Conservation (phyloP, 257 asterid species). For the Scutellaria galericulata region DNA sequence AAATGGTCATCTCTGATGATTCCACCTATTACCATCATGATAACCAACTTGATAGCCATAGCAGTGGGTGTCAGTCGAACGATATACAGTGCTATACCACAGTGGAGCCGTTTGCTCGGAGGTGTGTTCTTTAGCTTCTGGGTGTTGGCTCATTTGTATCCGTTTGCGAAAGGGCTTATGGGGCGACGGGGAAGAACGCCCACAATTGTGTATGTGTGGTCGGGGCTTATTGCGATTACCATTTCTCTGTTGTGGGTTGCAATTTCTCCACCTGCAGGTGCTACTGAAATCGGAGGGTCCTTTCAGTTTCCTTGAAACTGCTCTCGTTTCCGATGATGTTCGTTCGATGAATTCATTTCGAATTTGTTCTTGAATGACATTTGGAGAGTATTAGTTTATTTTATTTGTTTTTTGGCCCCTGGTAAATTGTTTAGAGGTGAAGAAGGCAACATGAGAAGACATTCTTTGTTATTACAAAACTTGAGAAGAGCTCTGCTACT, state of each 20-base stretch:
- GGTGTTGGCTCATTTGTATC: slow-evolving; percentile 85
- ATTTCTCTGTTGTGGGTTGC: slow-evolving; percentile 86
- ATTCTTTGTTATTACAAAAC: no score
- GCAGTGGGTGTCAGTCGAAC: slow-evolving; percentile 87
- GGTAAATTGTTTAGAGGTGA: no score
- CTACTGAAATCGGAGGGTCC: slow-evolving; percentile 71
- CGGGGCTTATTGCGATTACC: slow-evolving; percentile 83
- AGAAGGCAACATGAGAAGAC: no score
- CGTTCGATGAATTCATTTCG: no score
- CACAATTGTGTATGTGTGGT: slow-evolving; percentile 83
- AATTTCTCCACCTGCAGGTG: slow-evolving; percentile 70
- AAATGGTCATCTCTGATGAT: slow-evolving; percentile 82
- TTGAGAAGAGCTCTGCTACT: no score
- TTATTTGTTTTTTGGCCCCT: no score
- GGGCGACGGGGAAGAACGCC: slow-evolving; percentile 87
- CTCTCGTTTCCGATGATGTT: no score
- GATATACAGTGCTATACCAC: slow-evolving; percentile 77
- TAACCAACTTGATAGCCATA: slow-evolving; percentile 72
- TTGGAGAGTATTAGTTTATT: no score
- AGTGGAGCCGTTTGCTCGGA: slow-evolving; percentile 85
- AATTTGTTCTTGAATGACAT: no score
- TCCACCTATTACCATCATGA: slow-evolving; percentile 74
- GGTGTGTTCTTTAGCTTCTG: slow-evolving; percentile 93
- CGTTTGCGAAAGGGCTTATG: slow-evolving; percentile 86
- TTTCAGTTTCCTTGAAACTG: slow-evolving; percentile 71